Percentiles rank a stretch among this genome's conserved stretches.
Evolutionary conservation across 805 yeast species (phyloP).

Genomic region (Kazachstania bromeliacearum): DNA sequence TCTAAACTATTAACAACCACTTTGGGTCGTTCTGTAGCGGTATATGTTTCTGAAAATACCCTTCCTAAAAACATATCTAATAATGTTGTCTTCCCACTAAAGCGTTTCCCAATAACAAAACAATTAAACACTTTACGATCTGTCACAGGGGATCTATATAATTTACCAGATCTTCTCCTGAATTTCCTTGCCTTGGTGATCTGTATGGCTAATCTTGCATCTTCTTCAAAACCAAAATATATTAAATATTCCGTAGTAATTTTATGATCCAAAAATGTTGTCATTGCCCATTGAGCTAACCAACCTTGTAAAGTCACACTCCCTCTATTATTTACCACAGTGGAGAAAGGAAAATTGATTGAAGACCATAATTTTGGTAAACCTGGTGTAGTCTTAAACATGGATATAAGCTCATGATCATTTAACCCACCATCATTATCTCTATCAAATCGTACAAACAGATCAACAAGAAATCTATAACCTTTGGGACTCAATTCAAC

Average conservation of each 20-base stretch:
- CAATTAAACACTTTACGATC: conserved; percentile 93
- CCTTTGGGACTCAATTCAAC: conserved; percentile 92
- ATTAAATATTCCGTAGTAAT: conserved; percentile 84
- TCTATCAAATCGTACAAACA: conserved; percentile 78
- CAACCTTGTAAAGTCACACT: conserved; percentile 92
- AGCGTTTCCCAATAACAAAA: conserved; percentile 73
- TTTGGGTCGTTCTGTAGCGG: conserved; percentile 74
- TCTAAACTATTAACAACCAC: conserved; percentile 90
- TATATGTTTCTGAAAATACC: conserved; percentile 55
- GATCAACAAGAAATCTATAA: conserved; percentile 81
- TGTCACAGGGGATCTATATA: conserved; percentile 55
- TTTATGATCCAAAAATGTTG: conserved; percentile 75
- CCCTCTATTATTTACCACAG: conserved; percentile 85
- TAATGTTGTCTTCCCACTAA: conserved; percentile 80
- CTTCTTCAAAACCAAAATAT: conserved; percentile 74
- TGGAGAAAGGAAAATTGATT: conserved; percentile 74
- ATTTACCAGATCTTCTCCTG: conserved; percentile 55
- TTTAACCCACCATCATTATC: conserved; percentile 96
- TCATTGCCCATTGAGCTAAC: conserved; percentile 98
- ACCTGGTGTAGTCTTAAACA: conserved; percentile 90
- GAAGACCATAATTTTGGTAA: conserved; percentile 82
- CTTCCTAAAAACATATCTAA: conserved; percentile 75
- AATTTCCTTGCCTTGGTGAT: conserved; percentile 73
- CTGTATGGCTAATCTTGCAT: conserved; percentile 47
- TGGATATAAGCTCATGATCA: conserved; percentile 53